These are phyloP conservation scores for Adiantum capillusveneris DNA, from an alignment of 75 land plant genomes.

Conservation along the genomic window DNA sequence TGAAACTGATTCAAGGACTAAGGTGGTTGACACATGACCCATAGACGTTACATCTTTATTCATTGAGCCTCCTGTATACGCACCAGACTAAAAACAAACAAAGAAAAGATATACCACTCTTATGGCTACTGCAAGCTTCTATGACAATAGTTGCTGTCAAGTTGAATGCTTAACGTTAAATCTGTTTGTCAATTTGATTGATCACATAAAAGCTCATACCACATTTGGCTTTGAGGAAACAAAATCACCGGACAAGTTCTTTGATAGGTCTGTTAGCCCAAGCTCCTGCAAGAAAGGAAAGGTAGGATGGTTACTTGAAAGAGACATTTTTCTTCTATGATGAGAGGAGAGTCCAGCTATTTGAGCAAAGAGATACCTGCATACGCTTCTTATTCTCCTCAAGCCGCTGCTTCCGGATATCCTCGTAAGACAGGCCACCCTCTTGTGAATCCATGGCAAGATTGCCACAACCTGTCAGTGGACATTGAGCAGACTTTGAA, in stretches of 20 bases:
- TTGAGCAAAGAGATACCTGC: slow-evolving; percentile 18
- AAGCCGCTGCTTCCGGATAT: slow-evolving; percentile 29
- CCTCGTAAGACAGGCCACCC: slow-evolving; percentile 27
- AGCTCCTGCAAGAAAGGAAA: slow-evolving; percentile 8
- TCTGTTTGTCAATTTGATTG: too few species aligned
- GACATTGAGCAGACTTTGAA: too few species aligned
- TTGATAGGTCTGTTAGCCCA: slow-evolving; percentile 7
- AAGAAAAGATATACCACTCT: background rate
- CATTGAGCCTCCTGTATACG: background rate
- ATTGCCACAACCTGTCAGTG: too few species aligned
- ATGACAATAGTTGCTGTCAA: background rate
- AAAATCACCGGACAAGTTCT: background rate
- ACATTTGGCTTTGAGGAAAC: background rate
- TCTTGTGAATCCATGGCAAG: too few species aligned
- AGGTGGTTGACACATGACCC: background rate
- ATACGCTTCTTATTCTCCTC: slow-evolving; percentile 61
- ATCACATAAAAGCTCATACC: background rate
- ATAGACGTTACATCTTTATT: background rate
- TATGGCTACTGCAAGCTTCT: background rate
- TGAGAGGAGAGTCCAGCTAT: background rate
- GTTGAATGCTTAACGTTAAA: too few species aligned
- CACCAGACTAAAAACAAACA: background rate
- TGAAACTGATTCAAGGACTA: background rate
- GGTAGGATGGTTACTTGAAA: too few species aligned
- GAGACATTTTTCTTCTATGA: background rate